phyloP scores from a whole-genome alignment of 2,329 filamentous ascomycete genomes.

The Beauveria sp. region DNA sequence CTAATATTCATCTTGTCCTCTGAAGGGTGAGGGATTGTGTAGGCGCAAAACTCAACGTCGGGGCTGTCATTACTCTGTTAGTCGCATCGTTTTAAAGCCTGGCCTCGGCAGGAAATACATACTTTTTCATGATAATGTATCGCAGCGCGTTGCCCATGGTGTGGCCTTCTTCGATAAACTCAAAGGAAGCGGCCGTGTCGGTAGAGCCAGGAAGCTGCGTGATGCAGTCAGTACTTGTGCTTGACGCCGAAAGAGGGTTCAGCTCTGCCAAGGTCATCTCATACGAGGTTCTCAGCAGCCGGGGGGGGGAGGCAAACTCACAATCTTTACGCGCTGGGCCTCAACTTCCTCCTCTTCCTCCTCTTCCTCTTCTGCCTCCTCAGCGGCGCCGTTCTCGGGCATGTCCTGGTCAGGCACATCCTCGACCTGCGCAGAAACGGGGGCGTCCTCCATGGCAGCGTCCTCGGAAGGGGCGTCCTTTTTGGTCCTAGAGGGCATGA shows the following conservation, averaged over 20 bases:
- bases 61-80: conserved; percentile 41
- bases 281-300: no score
- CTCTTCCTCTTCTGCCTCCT: conserved; percentile 28
- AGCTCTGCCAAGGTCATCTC: no score
- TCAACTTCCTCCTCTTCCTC: conserved; percentile 36
- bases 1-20: conserved; percentile 95
- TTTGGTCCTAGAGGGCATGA: conserved; percentile 35
- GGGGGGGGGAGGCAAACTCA: conserved; percentile 26
- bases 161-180: conserved; percentile 90
- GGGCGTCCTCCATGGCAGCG: conserved; percentile 38
- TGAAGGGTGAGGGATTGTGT: conserved; percentile 93
- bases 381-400: conserved; percentile 17
- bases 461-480: conserved; percentile 26
- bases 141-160: conserved; percentile 90
- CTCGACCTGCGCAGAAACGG: conserved; percentile 29
- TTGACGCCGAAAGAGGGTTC: no score
- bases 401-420: conserved; percentile 28
- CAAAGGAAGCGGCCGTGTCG: conserved; percentile 87
- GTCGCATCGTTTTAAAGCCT: no score
- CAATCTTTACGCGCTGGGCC: conserved; percentile 54
- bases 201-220: conserved; percentile 72
- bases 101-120: conserved; percentile 25
- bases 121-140: conserved; percentile 99
- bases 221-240: conserved; percentile 1
- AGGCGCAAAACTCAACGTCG: conserved; percentile 95